phyloP scores from a whole-genome alignment of 1,284 basidiomycete species.

The Tilletia setariae region DNA sequence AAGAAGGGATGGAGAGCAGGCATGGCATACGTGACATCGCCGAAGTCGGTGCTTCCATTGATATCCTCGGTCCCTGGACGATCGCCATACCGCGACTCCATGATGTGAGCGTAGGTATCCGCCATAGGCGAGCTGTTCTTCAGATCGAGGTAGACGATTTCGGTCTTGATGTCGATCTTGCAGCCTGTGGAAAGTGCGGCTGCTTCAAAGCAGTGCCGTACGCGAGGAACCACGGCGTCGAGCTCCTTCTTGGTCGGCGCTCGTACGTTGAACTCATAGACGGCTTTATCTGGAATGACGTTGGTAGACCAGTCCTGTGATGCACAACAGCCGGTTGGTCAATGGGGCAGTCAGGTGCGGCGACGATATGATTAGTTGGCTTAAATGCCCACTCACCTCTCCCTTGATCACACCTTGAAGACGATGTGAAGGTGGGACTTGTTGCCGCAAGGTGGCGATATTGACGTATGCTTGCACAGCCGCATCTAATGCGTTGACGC shows the following conservation, averaged over 20 bases:
- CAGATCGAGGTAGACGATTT: slow-evolving; percentile 51
- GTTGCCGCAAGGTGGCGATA: slow-evolving; percentile 72
- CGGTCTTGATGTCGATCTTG: slow-evolving; percentile 58
- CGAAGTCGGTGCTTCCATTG: slow-evolving; percentile 53
- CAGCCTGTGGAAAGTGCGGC: slow-evolving; percentile 71
- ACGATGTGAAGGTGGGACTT: slow-evolving; percentile 63
- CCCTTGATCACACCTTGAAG: slow-evolving; percentile 56
- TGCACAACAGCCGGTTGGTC: no score
- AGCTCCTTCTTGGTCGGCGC: slow-evolving; percentile 65
- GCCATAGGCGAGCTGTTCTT: slow-evolving; percentile 35
- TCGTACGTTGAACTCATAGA: slow-evolving; percentile 67
- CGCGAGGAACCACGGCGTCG: slow-evolving; percentile 59
- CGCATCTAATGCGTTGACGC: slow-evolving; percentile 77
- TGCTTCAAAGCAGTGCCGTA: slow-evolving; percentile 69
- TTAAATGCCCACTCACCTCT: not conserved
- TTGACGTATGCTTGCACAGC: slow-evolving; percentile 74
- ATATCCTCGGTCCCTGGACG: slow-evolving; percentile 17
- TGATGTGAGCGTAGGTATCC: slow-evolving; percentile 36
- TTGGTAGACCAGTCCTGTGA: no score
- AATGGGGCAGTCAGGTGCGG: no score
- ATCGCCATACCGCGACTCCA: slow-evolving; percentile 47
- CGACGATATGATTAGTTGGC: no score
- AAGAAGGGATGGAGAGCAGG: slow-evolving; percentile 29
- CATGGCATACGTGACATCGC: slow-evolving; percentile 52
- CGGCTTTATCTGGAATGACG: slow-evolving; percentile 77